Base-by-base conservation (phyloP, 1,284 basidiomycete genomes). In the Neotropicomus parvogracilis region DNA sequence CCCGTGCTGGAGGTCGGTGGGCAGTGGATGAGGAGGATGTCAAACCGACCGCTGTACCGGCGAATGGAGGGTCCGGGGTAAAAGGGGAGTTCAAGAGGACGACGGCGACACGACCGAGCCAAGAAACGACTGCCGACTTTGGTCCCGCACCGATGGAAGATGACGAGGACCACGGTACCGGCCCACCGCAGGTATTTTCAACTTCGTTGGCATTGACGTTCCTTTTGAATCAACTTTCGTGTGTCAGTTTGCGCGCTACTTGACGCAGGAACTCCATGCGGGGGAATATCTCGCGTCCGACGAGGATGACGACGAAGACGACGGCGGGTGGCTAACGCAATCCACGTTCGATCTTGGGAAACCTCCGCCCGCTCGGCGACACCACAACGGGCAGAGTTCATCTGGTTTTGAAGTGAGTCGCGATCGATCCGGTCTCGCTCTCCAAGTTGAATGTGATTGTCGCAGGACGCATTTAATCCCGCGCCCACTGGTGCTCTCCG, bases 291-390 rank as follows among this genome's bases (percentile, higher is more conserved):
- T 81, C 49, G 74, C 75, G 13, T 78, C 77, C 2, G 75, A 76
- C 6, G 82, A 86, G 48, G 85, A 87, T 21, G 78, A 80, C 19
- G 85, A 88, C 10, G 84, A 85, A 4, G 80, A 83, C 13, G 77
- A 79, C 6, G 84, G 83, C 0, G 86, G 85, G 0, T 91, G 89
- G 88, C 67, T 91, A 24, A 75, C 85, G 2, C 81, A 87, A 36
- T 85, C 84, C 8, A 80, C 76, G 26, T 89, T 89, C 55, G 78
- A 79, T 31, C 67, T 88, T 6, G 73, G 75, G 21, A 73, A 77
- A 33, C 75, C 79, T 9, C 78, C 83, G 6, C 69, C 78, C n/a
- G 67, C 80, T 32, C 70, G 77, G 45, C 70, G 78, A 44, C 74
- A 72, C 55, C 71, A 72, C 47, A 63, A 77, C 44, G 73, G 81